These are phyloP conservation scores for Escallonia herrerae DNA, from an alignment of 129 eudicot species.

Conservation along the genomic window DNA sequence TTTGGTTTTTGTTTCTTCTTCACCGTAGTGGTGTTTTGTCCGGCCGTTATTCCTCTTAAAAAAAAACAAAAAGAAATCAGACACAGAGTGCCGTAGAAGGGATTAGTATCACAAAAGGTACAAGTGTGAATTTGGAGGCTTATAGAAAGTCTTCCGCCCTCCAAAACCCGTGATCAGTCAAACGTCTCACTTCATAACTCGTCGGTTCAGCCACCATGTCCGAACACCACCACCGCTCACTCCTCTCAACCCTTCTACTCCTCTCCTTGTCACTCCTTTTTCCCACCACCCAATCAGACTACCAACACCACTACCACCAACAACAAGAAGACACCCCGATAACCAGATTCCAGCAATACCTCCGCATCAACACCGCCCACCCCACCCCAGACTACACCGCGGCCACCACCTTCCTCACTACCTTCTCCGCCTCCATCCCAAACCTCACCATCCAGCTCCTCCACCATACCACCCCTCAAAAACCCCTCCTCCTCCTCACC, in stretches of 20 bases:
- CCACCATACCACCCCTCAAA: constrained; percentile 32
- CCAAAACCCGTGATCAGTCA: no score
- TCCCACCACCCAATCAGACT: constrained; percentile 11
- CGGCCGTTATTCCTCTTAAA: no score
- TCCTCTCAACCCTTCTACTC: background rate
- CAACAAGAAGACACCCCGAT: constrained; percentile 27
- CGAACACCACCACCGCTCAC: background rate
- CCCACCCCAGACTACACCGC: constrained; percentile 73
- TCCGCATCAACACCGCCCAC: constrained; percentile 82
- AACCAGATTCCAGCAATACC: constrained; percentile 58
- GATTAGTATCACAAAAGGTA: no score
- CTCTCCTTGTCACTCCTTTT: constrained; percentile 14
- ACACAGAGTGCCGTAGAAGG: no score
- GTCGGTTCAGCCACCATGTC: background rate
- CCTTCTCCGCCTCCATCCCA: constrained; percentile 50
- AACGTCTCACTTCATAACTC: no score
- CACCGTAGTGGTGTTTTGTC: no score
- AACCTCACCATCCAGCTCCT: constrained; percentile 38
- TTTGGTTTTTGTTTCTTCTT: no score
- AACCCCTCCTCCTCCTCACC: constrained; percentile 72
- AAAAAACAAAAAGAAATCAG: no score
- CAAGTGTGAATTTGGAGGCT: no score
- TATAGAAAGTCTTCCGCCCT: no score
- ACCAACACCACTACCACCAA: background rate
- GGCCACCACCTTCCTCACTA: constrained; percentile 46